These are phyloP conservation scores for Thelonectria rubi DNA, from an alignment of 2,329 filamentous ascomycete species.

Conservation along the genomic window DNA sequence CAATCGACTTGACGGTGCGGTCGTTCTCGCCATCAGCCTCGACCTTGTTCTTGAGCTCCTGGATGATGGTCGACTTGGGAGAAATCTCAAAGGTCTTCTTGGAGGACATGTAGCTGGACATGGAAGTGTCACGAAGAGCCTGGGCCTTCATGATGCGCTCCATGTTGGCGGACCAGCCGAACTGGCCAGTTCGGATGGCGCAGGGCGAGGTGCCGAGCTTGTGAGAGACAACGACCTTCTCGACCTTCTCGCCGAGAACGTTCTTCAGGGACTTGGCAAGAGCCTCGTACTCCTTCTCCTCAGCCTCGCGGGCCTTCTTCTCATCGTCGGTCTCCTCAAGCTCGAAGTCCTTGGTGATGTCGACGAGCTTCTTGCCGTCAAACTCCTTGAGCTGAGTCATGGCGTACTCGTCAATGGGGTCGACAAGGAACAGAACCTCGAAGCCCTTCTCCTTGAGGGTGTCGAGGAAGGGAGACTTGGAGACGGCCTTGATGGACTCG, in stretches of 20 bases:
- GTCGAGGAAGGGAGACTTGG: slow-evolving; percentile 99
- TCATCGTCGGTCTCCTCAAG: slow-evolving; percentile 99
- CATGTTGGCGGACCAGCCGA: slow-evolving; percentile 99
- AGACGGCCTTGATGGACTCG: slow-evolving; percentile 97
- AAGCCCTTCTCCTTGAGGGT: slow-evolving; percentile 99
- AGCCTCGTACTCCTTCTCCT: slow-evolving; percentile 98
- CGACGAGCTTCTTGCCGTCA: slow-evolving; percentile 99
- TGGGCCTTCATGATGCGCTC: slow-evolving; percentile 99
- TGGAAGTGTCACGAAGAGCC: slow-evolving; percentile 98
- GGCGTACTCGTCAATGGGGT: slow-evolving; percentile 99
- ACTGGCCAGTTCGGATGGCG: slow-evolving; percentile 99
- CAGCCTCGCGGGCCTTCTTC: slow-evolving; percentile 92
- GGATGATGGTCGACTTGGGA: slow-evolving; percentile 96
- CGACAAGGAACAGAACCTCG: slow-evolving; percentile 98
- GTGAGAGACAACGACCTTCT: slow-evolving; percentile 99
- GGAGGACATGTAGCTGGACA: slow-evolving; percentile 99
- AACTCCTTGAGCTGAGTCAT: slow-evolving; percentile 99
- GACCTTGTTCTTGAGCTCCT: slow-evolving; percentile 99
- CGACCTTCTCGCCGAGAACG: slow-evolving; percentile 98
- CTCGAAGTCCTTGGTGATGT: slow-evolving; percentile 99
- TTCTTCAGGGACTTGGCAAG: slow-evolving; percentile 99
- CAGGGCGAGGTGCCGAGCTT: slow-evolving; percentile 95
- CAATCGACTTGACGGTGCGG: slow-evolving; percentile 99
- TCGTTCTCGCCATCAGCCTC: slow-evolving; percentile 97
- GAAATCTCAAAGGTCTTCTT: slow-evolving; percentile 99